These are phyloP conservation scores for Lactifluus hygrophoroides DNA, from an alignment of 768 basidiomycete genomes.

Conservation along the genomic window DNA sequence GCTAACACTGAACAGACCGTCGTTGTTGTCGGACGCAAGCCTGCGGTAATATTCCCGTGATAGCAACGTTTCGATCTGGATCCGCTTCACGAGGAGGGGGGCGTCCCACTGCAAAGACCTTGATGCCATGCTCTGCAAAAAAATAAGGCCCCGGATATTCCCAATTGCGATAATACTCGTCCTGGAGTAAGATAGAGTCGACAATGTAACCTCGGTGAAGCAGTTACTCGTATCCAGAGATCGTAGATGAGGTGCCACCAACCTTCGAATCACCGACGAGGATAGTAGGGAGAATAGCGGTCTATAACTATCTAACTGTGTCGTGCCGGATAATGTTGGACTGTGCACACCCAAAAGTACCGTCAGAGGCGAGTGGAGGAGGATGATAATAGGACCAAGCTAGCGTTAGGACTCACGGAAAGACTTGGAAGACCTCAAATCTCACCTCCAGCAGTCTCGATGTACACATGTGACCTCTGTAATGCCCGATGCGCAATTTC, in stretches of 20 bases:
- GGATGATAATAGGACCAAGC: not conserved
- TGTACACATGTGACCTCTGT: conserved; percentile 52
- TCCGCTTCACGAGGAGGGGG: conserved; percentile 48
- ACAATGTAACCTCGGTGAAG: conserved; percentile 83
- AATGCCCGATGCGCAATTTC: conserved; percentile 35
- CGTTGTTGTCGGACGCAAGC: conserved; percentile 31
- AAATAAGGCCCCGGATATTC: conserved; percentile 77
- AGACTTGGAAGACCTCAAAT: not conserved
- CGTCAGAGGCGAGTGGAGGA: conserved; percentile 8
- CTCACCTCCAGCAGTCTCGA: conserved; percentile 96
- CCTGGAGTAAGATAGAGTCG: conserved; percentile 74
- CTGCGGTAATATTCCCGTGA: conserved; percentile 63
- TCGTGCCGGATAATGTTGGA: conserved; percentile 72
- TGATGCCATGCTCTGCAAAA: conserved; percentile 61
- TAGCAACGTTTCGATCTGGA: conserved; percentile 35
- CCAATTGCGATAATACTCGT: conserved; percentile 80
- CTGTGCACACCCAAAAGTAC: conserved; percentile 72
- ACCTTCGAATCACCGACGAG: conserved; percentile 83
- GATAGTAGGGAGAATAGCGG: conserved; percentile 85
- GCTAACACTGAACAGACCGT: conserved; percentile 40
- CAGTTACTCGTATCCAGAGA: conserved; percentile 89
- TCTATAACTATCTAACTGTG: conserved; percentile 80
- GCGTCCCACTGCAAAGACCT: conserved; percentile 42
- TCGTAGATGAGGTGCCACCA: conserved; percentile 90
- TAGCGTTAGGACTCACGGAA: conserved; percentile 12